A percentile compares a stretch with the other conserved stretches of the same genome.
Evolutionary conservation across 75 land plant genomes (phyloP).

Genomic region (Sequoia sempervirens): DNA sequence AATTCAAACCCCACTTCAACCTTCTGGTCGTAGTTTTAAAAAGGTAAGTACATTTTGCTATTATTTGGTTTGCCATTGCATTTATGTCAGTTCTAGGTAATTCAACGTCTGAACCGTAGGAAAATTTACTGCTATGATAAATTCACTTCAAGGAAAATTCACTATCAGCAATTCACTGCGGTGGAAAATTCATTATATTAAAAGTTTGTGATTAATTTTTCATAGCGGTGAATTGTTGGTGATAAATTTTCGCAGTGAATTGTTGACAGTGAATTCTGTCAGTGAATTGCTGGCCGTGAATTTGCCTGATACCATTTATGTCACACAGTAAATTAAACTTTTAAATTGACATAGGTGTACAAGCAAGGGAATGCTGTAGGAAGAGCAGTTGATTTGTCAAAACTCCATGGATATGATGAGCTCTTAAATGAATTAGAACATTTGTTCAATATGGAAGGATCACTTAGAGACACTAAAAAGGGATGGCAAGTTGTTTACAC

Average conservation of each 20-base stretch:
- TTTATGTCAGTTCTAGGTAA: too few species aligned
- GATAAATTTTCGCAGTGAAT: too few species aligned
- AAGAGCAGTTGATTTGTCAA: constrained; percentile 73
- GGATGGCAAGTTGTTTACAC: constrained; percentile 88
- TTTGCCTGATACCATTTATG: too few species aligned
- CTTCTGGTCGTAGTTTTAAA: constrained; percentile 41
- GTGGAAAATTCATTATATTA: too few species aligned
- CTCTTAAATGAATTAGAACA: constrained; percentile 39
- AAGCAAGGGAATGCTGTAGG: constrained; percentile 71
- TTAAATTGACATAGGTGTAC: constrained; percentile 55
- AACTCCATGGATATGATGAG: constrained; percentile 57
- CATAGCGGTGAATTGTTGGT: too few species aligned
- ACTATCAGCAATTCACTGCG: too few species aligned
- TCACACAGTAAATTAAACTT: neutral
- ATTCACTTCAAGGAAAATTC: too few species aligned
- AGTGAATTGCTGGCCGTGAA: too few species aligned
- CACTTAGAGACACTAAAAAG: constrained; percentile 36
- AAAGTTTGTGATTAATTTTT: too few species aligned
- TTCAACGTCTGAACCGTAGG: too few species aligned
- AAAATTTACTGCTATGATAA: too few species aligned
- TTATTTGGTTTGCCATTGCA: neutral
- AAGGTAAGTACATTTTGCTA: constrained; percentile 21
- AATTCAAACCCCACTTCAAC: constrained; percentile 11
- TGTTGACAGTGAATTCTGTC: too few species aligned
- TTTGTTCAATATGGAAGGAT: constrained; percentile 68